Conservation (phyloP, 768 basidiomycete species). For the Leccinellum rugosiceps region DNA sequence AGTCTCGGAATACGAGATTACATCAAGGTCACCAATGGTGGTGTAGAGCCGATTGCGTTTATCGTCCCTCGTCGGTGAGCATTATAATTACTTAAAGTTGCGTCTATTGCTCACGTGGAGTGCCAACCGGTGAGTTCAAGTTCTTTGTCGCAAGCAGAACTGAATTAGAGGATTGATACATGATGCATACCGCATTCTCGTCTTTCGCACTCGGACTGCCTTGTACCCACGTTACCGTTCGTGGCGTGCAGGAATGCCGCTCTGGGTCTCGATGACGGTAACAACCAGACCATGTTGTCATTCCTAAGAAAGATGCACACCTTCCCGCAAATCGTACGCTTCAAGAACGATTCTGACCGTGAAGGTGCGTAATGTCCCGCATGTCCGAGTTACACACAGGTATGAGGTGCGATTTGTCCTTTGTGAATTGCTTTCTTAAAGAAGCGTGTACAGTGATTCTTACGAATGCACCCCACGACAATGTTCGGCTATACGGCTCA, state of each 20-base stretch:
- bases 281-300: conserved; percentile 69
- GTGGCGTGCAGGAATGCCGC: conserved; percentile 66
- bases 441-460: no score
- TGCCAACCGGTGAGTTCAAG: conserved; percentile 74
- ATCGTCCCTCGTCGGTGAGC: conserved; percentile 86
- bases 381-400: no score
- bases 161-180: not conserved
- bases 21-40: no score
- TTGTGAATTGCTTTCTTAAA: no score
- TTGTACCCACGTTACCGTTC: not conserved
- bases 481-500: no score
- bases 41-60: conserved; percentile 91
- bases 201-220: not conserved
- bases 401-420: no score
- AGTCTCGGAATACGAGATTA: conserved; percentile 92
- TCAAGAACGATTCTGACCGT: no score
- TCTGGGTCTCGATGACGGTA: conserved; percentile 81
- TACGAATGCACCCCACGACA: no score
- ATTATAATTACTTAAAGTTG: not conserved
- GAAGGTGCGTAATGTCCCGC: no score
- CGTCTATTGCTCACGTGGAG: conserved; percentile 59
- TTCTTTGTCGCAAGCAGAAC: not conserved
- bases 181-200: no score
- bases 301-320: conserved; percentile 30
- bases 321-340: conserved; percentile 23